A percentile compares a stretch with the other conserved stretches of the same genome.
Conservation (phyloP, 2,329 filamentous ascomycete genomes). For the Cladosporium sp. region DNA sequence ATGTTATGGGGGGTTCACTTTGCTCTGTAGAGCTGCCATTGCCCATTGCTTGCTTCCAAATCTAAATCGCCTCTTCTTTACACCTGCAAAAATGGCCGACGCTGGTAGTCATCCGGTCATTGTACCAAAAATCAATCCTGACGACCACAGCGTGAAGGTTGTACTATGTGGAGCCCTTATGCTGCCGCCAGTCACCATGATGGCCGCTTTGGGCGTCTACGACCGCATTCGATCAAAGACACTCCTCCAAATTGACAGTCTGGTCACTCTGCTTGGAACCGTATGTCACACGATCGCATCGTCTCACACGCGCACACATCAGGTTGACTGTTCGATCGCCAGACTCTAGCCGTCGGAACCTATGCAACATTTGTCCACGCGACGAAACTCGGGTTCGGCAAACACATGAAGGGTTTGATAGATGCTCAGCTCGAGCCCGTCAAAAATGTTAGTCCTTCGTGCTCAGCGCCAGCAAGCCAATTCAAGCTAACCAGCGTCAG, state of each 20-base stretch:
- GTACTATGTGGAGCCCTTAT: conserved; percentile 18
- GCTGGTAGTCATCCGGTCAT: neutral
- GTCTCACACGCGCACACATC: neutral
- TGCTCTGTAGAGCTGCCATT: neutral
- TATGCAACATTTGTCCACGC: conserved; percentile 14
- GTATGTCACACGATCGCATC: neutral
- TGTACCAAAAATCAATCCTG: conserved; percentile 11
- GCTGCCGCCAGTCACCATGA: conserved; percentile 17
- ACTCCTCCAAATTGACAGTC: conserved; percentile 7
- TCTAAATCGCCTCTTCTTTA: neutral
- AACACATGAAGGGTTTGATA: neutral
- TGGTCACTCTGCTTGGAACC: conserved; percentile 5
- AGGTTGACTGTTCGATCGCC: neutral
- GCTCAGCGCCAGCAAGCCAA: neutral
- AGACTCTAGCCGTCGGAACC: neutral
- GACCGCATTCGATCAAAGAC: conserved; percentile 18
- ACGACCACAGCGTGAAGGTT: conserved; percentile 20
- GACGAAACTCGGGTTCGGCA: conserved; percentile 4
- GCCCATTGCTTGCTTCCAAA: neutral
- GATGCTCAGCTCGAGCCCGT: neutral
- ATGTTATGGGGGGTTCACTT: neutral
- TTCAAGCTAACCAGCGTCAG: neutral
- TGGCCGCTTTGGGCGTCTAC: conserved; percentile 12
- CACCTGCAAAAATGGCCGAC: neutral
- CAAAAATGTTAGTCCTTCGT: neutral